phyloP scores from a whole-genome alignment of 108 stramenopile genomes.

The Epipyxis sp. region DNA sequence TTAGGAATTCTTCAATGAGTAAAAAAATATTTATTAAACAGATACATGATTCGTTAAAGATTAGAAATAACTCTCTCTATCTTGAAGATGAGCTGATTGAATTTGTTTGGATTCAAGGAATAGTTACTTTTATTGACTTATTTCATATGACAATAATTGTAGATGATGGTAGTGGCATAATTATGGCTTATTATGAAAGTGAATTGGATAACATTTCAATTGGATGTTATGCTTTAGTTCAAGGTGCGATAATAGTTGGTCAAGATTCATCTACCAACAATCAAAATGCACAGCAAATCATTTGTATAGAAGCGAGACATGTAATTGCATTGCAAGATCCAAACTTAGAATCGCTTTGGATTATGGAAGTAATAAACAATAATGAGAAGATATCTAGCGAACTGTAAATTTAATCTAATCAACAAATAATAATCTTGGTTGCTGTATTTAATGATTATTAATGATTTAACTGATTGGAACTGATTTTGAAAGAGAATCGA shows the following conservation, averaged over 20 bases:
- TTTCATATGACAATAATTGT: neutral
- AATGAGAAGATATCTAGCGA: neutral
- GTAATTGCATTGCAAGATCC: neutral
- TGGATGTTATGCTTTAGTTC: neutral
- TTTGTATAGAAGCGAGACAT: neutral
- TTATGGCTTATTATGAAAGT: neutral
- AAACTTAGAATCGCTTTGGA: neutral
- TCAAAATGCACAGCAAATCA: neutral
- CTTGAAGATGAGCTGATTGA: neutral
- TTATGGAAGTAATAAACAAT: neutral
- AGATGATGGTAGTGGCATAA: neutral
- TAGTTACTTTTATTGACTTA: neutral
- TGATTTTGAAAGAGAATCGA: neutral
- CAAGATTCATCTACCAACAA: too few species aligned
- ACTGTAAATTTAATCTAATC: neutral
- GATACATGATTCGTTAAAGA: neutral
- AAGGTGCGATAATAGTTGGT: slow-evolving; percentile 2
- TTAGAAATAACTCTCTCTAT: neutral
- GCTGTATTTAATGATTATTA: neutral
- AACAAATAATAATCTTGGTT: neutral
- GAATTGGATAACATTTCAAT: neutral
- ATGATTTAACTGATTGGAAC: neutral
- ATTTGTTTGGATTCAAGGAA: slow-evolving; percentile 6
- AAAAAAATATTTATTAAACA: neutral
- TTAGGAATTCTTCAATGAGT: too few species aligned